Percentiles rank a stretch among this genome's conserved stretches.
Evolutionary conservation across 164 flowering plant species (phyloP).

Genomic region (Dillenia turbinata): DNA sequence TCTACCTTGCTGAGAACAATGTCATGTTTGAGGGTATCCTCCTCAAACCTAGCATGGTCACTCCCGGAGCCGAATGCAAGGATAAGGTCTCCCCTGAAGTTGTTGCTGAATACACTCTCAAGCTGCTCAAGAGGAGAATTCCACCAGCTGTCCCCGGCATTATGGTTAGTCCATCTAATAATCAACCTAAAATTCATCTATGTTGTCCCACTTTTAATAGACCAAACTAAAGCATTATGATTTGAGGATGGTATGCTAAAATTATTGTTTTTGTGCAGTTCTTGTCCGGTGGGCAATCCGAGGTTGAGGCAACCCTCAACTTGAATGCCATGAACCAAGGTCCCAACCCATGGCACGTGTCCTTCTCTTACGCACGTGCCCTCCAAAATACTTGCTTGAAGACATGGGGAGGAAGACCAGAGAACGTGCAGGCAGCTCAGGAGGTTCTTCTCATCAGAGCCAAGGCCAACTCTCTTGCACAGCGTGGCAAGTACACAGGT

Average conservation of each 20-base stretch:
- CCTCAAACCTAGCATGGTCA: conserved; percentile 92
- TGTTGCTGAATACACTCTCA: conserved; percentile 76
- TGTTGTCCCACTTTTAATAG: neutral
- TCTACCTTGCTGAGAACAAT: conserved; percentile 83
- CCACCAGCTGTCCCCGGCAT: conserved; percentile 89
- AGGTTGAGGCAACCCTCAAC: conserved; percentile 87
- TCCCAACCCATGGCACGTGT: conserved; percentile 91
- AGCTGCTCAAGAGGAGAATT: conserved; percentile 63
- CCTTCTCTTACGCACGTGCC: conserved; percentile 90
- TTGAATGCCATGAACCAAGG: conserved; percentile 90
- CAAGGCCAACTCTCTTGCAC: conserved; percentile 86
- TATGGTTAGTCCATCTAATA: conserved; percentile 46
- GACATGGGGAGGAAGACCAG: conserved; percentile 89
- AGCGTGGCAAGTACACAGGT: conserved; percentile 87
- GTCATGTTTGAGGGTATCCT: conserved; percentile 79
- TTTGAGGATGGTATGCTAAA: neutral
- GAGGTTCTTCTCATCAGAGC: conserved; percentile 66
- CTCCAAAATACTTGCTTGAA: conserved; percentile 91
- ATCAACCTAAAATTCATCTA: neutral
- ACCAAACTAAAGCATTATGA: conserved; percentile 1
- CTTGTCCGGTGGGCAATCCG: conserved; percentile 94
- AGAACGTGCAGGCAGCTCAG: conserved; percentile 82
- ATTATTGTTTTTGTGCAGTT: conserved; percentile 42
- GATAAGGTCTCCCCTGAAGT: conserved; percentile 67
- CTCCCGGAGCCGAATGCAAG: conserved; percentile 92